Evolutionary conservation across 1,284 basidiomycete species (phyloP), one percentile per base, ranked within the genome.

Genomic region (Ustilago loliicola): DNA sequence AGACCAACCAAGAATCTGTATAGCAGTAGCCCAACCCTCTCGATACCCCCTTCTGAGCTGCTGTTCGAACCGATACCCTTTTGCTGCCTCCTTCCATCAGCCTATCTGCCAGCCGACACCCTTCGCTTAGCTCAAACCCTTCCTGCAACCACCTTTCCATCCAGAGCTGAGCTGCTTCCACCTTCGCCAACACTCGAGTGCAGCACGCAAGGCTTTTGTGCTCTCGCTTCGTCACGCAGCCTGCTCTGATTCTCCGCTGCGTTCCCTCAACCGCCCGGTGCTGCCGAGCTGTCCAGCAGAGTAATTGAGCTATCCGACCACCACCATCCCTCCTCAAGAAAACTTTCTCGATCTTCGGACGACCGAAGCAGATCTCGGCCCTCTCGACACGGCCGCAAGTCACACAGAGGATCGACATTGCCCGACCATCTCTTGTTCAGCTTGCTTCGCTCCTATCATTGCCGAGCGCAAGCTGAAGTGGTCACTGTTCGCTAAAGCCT

Each of bases 301-400:
- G 30, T 21, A 7, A 23, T 19, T n/a, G 15, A 40, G 27, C 34
- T 21, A 6, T 48, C 29, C 30, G 40, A 55, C 55, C 48, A 40
- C 48, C 48, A 61, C 27, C 58, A 51, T 2, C 47, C 36, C 19
- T 40, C 34, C 27, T 61, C 58, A 61, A 51, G 55, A 57, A 30
- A n/a, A 5, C 52, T 11, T 15, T 19, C 25, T 54, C 52, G 9
- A 29, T 19, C 48, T 36, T 32, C 34, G 13, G 23, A 19, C n/a
- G 8, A 21, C 17, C 19, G 42, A n/a, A 45, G n/a, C 21, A 54
- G n/a, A 30, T n/a, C 10, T 23, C n/a, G 23, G n/a, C 52, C 52
- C 30, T 54, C 11, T 23, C 48, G 25, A 36, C 25, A 15, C 21
- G 29, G 52, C 30, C 8, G 25, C 52, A 54, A 9, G 21, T 21